These are phyloP conservation scores for Tinospora cordifolia DNA, from an alignment of 164 flowering plant species.

Conservation along the genomic window DNA sequence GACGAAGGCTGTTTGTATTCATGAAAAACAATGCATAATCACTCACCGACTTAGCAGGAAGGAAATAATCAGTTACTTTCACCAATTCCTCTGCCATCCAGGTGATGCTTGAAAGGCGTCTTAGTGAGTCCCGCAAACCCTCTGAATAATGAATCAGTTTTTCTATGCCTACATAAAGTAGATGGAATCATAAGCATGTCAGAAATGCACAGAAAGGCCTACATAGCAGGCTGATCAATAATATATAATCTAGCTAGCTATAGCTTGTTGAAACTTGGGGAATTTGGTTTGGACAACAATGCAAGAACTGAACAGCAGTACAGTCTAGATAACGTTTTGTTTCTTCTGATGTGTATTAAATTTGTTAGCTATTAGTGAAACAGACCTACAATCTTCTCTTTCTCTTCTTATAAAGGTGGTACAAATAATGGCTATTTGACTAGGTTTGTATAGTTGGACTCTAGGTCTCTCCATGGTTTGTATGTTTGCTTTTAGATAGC, in stretches of 20 bases:
- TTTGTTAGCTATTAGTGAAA: not conserved
- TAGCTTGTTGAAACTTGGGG: not conserved
- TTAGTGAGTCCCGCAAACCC: constrained; percentile 62
- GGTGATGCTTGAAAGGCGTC: constrained; percentile 60
- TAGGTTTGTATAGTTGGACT: not conserved
- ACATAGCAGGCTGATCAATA: not conserved
- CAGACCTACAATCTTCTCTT: not conserved
- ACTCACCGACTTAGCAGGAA: constrained; percentile 62
- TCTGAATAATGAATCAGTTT: constrained; percentile 55
- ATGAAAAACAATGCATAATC: not conserved
- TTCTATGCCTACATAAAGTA: constrained; percentile 47
- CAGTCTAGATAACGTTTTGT: not conserved
- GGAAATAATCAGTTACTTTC: constrained; percentile 50
- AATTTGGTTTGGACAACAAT: not conserved
- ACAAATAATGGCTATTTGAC: not conserved
- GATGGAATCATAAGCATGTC: not conserved
- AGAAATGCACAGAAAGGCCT: not conserved
- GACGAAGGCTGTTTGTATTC: not conserved
- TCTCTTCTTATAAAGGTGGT: not conserved
- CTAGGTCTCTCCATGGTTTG: no score
- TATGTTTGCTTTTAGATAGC: no score
- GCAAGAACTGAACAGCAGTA: not conserved
- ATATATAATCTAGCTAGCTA: not conserved
- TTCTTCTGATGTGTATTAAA: not conserved
- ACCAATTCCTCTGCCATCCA: constrained; percentile 88